These are phyloP conservation scores for Prunus davidiana DNA, from an alignment of 306 rosid genomes.

Conservation along the genomic window DNA sequence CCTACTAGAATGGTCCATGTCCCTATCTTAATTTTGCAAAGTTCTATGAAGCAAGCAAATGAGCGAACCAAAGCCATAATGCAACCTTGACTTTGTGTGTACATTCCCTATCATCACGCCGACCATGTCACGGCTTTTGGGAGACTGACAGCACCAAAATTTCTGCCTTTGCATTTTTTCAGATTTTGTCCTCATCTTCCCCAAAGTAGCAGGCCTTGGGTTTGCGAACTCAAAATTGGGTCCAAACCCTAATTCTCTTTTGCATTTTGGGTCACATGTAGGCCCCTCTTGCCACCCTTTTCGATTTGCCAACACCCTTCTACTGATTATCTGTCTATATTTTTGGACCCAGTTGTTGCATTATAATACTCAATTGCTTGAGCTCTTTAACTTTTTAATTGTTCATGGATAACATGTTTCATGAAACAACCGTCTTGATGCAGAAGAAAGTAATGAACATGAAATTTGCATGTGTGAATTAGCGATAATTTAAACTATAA, in stretches of 20 bases:
- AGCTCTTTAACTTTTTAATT: neutral
- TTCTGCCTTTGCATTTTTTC: conserved; percentile 14
- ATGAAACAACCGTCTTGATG: neutral
- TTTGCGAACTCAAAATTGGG: conserved; percentile 16
- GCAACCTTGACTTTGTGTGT: conserved; percentile 44
- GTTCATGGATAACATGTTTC: neutral
- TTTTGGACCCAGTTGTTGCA: conserved; percentile 4
- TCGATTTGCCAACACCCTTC: neutral
- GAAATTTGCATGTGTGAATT: neutral
- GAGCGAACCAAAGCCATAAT: conserved; percentile 25
- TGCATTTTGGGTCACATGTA: conserved; percentile 47
- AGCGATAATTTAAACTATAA: neutral
- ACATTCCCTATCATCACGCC: conserved; percentile 44
- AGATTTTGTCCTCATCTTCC: conserved; percentile 36
- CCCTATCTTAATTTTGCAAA: too few species aligned
- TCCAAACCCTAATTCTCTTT: conserved; percentile 22
- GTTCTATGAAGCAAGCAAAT: neutral
- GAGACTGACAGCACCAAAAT: conserved; percentile 23
- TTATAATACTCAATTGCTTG: neutral
- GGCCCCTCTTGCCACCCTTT: conserved; percentile 32
- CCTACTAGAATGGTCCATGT: too few species aligned
- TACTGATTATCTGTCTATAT: conserved; percentile 15
- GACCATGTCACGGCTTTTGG: conserved; percentile 53
- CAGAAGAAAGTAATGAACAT: neutral
- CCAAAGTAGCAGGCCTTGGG: conserved; percentile 16